Evolutionary conservation across 768 basidiomycete species (phyloP).

Genomic region (Boletus coccyginus): DNA sequence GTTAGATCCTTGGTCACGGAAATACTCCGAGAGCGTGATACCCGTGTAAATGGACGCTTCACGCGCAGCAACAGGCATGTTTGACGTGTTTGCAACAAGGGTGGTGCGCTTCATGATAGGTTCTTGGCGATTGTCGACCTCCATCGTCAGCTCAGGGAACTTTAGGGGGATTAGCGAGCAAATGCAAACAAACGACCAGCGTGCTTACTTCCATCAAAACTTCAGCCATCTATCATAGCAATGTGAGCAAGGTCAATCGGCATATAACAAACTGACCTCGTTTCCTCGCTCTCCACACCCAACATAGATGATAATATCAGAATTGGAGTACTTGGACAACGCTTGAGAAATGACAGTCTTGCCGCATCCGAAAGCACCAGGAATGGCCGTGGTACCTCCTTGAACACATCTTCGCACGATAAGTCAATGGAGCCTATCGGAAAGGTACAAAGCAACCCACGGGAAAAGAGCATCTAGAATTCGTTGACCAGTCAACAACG

Average conservation of each 20-base stretch:
- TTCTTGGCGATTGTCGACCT: slow-evolving; percentile 88
- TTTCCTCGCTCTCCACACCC: slow-evolving; percentile 99
- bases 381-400: slow-evolving; percentile 95
- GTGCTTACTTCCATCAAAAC: slow-evolving; percentile 89
- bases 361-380: slow-evolving; percentile 98
- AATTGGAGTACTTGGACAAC: slow-evolving; percentile 97
- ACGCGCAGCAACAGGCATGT: slow-evolving; percentile 99
- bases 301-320: slow-evolving; percentile 98
- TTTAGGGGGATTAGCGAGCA: slow-evolving; percentile 19
- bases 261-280: slow-evolving; percentile 51
- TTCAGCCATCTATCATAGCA: slow-evolving; percentile 79
- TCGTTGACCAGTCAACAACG: slow-evolving; percentile 93
- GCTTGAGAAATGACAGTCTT: slow-evolving; percentile 99
- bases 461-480: slow-evolving; percentile 97
- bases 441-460: slow-evolving; percentile 40
- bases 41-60: slow-evolving; percentile 99
- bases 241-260: slow-evolving; percentile 35
- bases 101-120: slow-evolving; percentile 99
- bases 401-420: slow-evolving; percentile 72
- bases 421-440: not conserved
- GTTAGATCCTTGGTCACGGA: slow-evolving; percentile 97
- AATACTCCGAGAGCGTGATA: slow-evolving; percentile 98
- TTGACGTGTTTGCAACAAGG: slow-evolving; percentile 98
- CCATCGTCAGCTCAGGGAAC: slow-evolving; percentile 94
- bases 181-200: slow-evolving; percentile 1